Base-by-base conservation (phyloP, 805 yeast species). In the Saturnispora sekii region DNA sequence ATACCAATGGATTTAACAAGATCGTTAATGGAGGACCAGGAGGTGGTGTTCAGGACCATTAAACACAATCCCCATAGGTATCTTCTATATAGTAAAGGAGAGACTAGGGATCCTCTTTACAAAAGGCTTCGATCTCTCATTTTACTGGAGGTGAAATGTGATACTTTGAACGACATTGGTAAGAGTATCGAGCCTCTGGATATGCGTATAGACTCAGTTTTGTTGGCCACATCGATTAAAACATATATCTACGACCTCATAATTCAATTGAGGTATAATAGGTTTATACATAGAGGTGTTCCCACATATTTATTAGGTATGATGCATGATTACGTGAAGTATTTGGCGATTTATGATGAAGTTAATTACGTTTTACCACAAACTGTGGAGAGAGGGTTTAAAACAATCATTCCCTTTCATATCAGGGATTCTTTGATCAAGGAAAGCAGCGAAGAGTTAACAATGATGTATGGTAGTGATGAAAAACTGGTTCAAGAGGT, bases 171-270 rank as follows among this genome's bases (percentile, higher is more conserved):
- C 5, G 16, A 14, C n/a, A 14, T 31, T 36, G 21, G 10, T 3
- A 11, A 26, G 8, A 21, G 26, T 12, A 7, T 16, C 15, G 15
- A 29, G 14, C 14, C 11, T 3, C 31, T 15, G 11, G 4, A 14
- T 4, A 17, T 17, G 14, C 15, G 31, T 17, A 14, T 32, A 21
- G 34, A 30, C 15, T 40, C 43, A 5, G 32, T 41, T 35, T 12
- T 35, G 16, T 15, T 43, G 18, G 45, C 32, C 7, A 35, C 41
- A 2, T 37, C 41, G 10, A 37, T 79, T 29, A 56, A 56, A 37
- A 57, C 80, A 5, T 80, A 79, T 51, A 68, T 76, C 48, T 74
- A 76, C 48, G 84, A 79, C 55, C 66, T 80, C 11, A 57, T 76
- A 2, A 64, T 78, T 2, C 74, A 69, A 52, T 52, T 73, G 2